Evolutionary conservation across 768 basidiomycete genomes (phyloP).

Genomic region (Clavaria fumosa): DNA sequence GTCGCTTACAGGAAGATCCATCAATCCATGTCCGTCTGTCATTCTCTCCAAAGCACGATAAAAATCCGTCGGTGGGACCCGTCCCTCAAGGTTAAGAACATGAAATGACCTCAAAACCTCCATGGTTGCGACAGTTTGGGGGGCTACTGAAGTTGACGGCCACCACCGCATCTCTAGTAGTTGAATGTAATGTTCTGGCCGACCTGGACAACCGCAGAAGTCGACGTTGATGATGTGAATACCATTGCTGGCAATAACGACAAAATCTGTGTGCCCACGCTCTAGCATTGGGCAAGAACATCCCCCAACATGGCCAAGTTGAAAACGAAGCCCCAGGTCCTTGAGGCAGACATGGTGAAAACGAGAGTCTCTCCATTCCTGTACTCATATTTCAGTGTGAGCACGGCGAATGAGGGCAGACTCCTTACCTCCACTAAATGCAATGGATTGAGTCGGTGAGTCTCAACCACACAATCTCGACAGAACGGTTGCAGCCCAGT

Average conservation of each 20-base stretch:
- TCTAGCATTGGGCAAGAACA: constrained; percentile 7
- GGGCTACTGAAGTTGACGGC: constrained; percentile 12
- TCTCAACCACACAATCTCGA: constrained; percentile 8
- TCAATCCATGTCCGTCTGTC: constrained; percentile 5
- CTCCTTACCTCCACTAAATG: constrained; percentile 5
- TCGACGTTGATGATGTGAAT: constrained; percentile 12
- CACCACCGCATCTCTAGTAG: constrained; percentile 8
- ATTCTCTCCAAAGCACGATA: constrained; percentile 10
- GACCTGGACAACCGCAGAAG: constrained; percentile 15
- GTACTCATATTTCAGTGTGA: not conserved
- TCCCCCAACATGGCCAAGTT: constrained; percentile 12
- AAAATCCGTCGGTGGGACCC: constrained; percentile 11
- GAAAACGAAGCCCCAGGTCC: constrained; percentile 8
- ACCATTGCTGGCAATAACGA: constrained; percentile 13
- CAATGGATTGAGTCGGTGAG: constrained; percentile 7
- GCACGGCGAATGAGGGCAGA: not conserved
- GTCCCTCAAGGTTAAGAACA: constrained; percentile 10
- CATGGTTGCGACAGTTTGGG: constrained; percentile 12
- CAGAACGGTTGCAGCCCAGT: constrained; percentile 7
- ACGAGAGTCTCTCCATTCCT: constrained; percentile 12
- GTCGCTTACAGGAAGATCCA: constrained; percentile 5
- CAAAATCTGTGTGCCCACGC: constrained; percentile 4
- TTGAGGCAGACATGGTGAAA: constrained; percentile 7
- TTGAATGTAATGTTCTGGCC: constrained; percentile 4
- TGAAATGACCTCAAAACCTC: constrained; percentile 12